Evolutionary conservation across 768 basidiomycete species (phyloP), one percentile per base, ranked within the genome.

Genomic region (Boletales sp.): DNA sequence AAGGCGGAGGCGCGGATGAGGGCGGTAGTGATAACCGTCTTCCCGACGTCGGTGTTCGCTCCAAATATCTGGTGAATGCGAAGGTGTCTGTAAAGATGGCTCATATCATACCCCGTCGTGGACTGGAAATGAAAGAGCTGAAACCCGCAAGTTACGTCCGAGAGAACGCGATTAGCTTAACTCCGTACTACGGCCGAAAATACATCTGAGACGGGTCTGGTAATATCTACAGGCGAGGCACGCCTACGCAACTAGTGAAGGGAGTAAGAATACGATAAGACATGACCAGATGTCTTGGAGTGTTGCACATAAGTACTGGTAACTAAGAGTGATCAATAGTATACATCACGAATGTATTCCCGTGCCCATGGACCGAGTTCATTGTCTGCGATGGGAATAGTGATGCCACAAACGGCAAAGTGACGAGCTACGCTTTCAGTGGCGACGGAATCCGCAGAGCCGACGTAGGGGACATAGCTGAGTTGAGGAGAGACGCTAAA

Each of bases 31-130:
- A 97, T 72, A 50, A 97, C 78, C 0, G 94, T 97, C 71, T 98
- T 97, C 24, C 95, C 95, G 43, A 97, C 94, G 68, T 93, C 85
- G 2, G 95, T 98, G 69, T 95, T 97, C 1, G 94, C 93, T 30
- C 95, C 95, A 62, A 97, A 95, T 51, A 97, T 74, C 65, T 95
- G 91, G 67, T 94, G 90, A 29, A 93, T 73, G 15, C 91, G 82
- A 31, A 97, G 78, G 63, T 94, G 79, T 60, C 81, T 84, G 74
- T 88, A 94, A 40, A 98, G 83, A 18, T 86, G 77, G 43, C 88
- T 82, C 91, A 94, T 93, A 18, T 55, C 56, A 51, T 50, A 51
- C 34, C 39, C 35, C 8, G 19, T 7, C 24, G 42, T 24, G 9
- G 38, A 41, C 13, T 11, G n/a, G 10, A 27, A 36, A 47, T 27